A percentile compares a stretch with the other conserved stretches of the same genome.
These are phyloP conservation scores for Chaetomium cochliodes DNA, from an alignment of 495 filamentous ascomycete species.

Conservation along the genomic window DNA sequence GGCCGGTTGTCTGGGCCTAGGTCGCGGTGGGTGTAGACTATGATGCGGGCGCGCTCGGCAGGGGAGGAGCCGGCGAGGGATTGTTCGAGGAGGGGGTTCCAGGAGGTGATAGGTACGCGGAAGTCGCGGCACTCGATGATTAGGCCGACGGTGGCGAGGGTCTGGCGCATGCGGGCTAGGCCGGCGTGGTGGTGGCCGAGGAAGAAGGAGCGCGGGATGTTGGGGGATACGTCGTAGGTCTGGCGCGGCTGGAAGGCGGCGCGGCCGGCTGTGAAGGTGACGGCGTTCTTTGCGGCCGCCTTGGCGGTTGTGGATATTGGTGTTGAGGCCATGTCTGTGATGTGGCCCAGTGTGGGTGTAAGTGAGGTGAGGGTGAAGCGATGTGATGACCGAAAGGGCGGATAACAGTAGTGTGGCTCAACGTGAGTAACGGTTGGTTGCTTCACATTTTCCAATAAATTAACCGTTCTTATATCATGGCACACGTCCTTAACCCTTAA, in stretches of 20 bases:
- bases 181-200: constrained; percentile 90
- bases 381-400: background rate
- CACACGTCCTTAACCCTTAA: background rate
- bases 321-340: constrained; percentile 23
- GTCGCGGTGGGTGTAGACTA: constrained; percentile 92
- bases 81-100: constrained; percentile 89
- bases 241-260: constrained; percentile 68
- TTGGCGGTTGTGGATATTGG: constrained; percentile 15
- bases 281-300: constrained; percentile 25
- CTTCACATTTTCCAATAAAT: background rate
- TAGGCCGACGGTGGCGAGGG: constrained; percentile 77
- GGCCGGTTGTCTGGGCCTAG: constrained; percentile 48
- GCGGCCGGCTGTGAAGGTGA: constrained; percentile 24
- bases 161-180: constrained; percentile 79
- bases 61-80: constrained; percentile 56
- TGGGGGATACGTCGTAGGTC: constrained; percentile 59
- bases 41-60: constrained; percentile 58
- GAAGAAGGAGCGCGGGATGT: constrained; percentile 87
- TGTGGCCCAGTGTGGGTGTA: constrained; percentile 10
- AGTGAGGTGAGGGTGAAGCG: background rate
- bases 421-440: background rate
- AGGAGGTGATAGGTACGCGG: constrained; percentile 79
- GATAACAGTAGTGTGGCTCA: too few species aligned
- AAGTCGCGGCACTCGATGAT: constrained; percentile 95
- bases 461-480: background rate